Conservation (phyloP, 768 basidiomycete species). For the Xanthoconium purpureum region DNA sequence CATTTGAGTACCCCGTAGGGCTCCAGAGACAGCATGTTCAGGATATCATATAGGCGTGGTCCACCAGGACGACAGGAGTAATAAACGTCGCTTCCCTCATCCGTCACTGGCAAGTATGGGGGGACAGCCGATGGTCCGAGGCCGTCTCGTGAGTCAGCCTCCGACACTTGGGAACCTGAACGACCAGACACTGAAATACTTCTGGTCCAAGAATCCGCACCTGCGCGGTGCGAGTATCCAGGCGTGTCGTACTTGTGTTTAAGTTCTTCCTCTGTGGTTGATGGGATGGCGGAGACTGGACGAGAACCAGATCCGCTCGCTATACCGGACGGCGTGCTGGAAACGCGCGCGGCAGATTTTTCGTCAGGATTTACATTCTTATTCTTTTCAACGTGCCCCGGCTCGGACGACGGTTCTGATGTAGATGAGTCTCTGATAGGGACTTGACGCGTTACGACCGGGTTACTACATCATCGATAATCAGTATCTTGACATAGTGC, state of each 20-base stretch:
- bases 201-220: not conserved
- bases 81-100: constrained; percentile 44
- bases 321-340: constrained; percentile 11
- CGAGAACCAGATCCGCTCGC: constrained; percentile 4
- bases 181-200: constrained; percentile 5
- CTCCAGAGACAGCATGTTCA: constrained; percentile 57
- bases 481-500: not conserved
- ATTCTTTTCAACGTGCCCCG: not conserved
- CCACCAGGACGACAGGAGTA: constrained; percentile 70
- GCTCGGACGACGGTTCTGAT: constrained; percentile 2
- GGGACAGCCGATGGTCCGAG: constrained; percentile 49
- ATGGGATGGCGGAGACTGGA: constrained; percentile 4
- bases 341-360: constrained; percentile 4
- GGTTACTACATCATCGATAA: not conserved
- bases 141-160: constrained; percentile 37
- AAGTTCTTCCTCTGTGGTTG: constrained; percentile 19
- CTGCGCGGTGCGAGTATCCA: not conserved
- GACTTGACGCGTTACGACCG: not conserved
- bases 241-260: constrained; percentile 20
- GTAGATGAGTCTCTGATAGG: constrained; percentile 2
- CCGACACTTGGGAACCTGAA: constrained; percentile 16
- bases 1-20: constrained; percentile 65
- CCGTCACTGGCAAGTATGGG: constrained; percentile 50
- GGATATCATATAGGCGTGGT: constrained; percentile 59
- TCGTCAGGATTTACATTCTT: not conserved